Evolutionary conservation across 2,329 filamentous ascomycete genomes (phyloP), one percentile per base, ranked within the genome.

Genomic region (Aschersonia sp.): DNA sequence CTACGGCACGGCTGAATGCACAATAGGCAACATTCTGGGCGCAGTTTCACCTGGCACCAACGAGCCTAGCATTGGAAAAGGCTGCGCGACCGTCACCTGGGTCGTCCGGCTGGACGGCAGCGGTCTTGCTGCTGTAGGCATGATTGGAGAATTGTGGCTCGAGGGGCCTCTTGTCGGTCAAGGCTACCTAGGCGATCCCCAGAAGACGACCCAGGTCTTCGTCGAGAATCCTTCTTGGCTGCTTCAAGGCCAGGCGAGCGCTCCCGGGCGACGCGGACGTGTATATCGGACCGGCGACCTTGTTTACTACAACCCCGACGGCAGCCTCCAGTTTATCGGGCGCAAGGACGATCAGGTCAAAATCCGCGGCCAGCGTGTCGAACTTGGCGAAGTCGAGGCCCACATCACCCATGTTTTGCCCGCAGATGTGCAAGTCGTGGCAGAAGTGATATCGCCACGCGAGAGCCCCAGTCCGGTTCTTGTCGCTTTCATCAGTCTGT

Each of bases 331-430:
- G 7, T 43, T 43, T n/a, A 43, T 43, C n/a, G 51, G 54, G 4
- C 53, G 52, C 30, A 54, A 51, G 40, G 53, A 55, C 31, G 45
- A 45, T 10, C 53, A 55, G 44, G 52, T 54, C 30, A 57, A 79
- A 56, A 60, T 78, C 10, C 64, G 68, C 32, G 78, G 78, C 30
- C 75, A 69, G 32, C 53, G 54, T 3, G 47, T 74, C 47, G 78
- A 72, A 58, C 60, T 72, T 1, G 53, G 52, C 28, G 57, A 60
- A 7, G 50, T 58, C 2, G 55, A 60, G 47, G 30, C 47, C 5
- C 47, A 50, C 9, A 45, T 50, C 4, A 35, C 40, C 9, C 30
- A 43, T 9, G 3, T 49, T 4, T 32, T 42, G 3, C 30, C 40
- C 3, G 43, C 20, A 29, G 20, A 29, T 9, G 30, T 45, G 9